Evolutionary conservation across 768 basidiomycete genomes (phyloP).

Genomic region (Calocera cornea): DNA sequence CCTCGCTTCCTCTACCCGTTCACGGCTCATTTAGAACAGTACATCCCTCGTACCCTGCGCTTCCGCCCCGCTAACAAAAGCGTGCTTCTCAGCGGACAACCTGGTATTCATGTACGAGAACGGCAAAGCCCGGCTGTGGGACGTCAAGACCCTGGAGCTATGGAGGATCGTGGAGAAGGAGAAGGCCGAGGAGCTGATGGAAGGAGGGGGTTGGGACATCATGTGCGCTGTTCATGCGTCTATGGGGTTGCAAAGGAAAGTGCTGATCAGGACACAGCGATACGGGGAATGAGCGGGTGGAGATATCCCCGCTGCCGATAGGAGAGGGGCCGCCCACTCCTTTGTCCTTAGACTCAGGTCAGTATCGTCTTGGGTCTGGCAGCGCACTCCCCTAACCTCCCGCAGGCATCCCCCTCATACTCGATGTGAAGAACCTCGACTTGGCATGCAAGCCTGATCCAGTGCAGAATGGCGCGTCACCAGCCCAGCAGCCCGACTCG

Average conservation of each 20-base stretch:
- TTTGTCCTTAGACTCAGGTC: constrained; percentile 10
- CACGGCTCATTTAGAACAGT: constrained; percentile 29
- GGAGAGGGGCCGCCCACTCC: constrained; percentile 7
- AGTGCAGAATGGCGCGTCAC: no score
- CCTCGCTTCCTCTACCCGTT: constrained; percentile 8
- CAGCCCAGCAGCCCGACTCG: constrained; percentile 12
- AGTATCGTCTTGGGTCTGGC: background rate
- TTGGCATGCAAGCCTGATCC: constrained; percentile 11
- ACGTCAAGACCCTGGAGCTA: constrained; percentile 67
- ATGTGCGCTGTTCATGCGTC: constrained; percentile 34
- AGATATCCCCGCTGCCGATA: background rate
- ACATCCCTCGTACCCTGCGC: constrained; percentile 73
- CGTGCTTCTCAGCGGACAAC: constrained; percentile 56
- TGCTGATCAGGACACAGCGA: constrained; percentile 4
- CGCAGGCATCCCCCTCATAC: background rate
- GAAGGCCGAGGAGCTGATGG: constrained; percentile 62
- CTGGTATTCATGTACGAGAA: constrained; percentile 64
- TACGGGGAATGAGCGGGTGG: background rate
- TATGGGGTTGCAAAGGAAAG: background rate
- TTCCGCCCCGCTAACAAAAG: constrained; percentile 43
- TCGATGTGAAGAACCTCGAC: constrained; percentile 11
- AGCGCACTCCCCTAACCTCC: background rate
- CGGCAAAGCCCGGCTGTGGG: constrained; percentile 74
- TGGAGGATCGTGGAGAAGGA: constrained; percentile 65
- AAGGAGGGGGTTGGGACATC: constrained; percentile 58